Conservation (phyloP, 2,329 filamentous ascomycete genomes). For the Penicillium sp. region DNA sequence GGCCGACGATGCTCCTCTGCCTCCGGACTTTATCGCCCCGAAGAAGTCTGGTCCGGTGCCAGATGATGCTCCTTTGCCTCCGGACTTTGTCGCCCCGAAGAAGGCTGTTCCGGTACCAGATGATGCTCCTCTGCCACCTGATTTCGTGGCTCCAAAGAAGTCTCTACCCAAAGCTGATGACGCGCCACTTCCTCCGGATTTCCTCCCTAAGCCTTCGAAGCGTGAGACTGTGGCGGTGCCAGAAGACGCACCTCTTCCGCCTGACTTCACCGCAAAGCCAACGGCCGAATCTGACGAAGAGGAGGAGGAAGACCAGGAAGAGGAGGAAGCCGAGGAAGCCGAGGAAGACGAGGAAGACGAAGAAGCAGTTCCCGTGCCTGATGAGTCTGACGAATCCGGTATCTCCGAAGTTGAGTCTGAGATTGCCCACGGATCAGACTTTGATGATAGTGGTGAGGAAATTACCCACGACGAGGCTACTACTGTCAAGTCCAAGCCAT, state of each 20-base stretch:
- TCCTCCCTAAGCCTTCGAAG: slow-evolving; percentile 17
- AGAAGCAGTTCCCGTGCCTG: slow-evolving; percentile 31
- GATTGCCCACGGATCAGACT: slow-evolving; percentile 39
- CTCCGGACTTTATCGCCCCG: slow-evolving; percentile 17
- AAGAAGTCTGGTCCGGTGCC: background rate
- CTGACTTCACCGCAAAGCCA: slow-evolving; percentile 25
- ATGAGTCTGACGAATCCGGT: slow-evolving; percentile 26
- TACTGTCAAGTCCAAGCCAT: slow-evolving; percentile 38
- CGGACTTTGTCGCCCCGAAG: slow-evolving; percentile 20
- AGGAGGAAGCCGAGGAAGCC: too few relatives aligned
- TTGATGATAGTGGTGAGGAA: slow-evolving; percentile 47
- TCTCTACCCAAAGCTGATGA: background rate
- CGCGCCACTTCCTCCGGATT: slow-evolving; percentile 31
- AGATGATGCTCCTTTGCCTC: slow-evolving; percentile 18
- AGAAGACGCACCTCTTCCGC: slow-evolving; percentile 26
- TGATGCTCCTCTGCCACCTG: slow-evolving; percentile 27
- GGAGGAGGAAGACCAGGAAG: too few relatives aligned
- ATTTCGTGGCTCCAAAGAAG: slow-evolving; percentile 10
- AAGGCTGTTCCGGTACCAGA: slow-evolving; percentile 15
- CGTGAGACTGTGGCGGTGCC: background rate
- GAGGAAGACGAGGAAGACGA: too few relatives aligned
- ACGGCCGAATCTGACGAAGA: slow-evolving; percentile 20
- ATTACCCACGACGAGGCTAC: slow-evolving; percentile 41
- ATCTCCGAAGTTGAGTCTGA: slow-evolving; percentile 12
- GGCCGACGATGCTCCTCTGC: slow-evolving; percentile 25